phyloP scores from a whole-genome alignment of 192 early-diverging fungal genomes.

The Entophlyctis luteolus region DNA sequence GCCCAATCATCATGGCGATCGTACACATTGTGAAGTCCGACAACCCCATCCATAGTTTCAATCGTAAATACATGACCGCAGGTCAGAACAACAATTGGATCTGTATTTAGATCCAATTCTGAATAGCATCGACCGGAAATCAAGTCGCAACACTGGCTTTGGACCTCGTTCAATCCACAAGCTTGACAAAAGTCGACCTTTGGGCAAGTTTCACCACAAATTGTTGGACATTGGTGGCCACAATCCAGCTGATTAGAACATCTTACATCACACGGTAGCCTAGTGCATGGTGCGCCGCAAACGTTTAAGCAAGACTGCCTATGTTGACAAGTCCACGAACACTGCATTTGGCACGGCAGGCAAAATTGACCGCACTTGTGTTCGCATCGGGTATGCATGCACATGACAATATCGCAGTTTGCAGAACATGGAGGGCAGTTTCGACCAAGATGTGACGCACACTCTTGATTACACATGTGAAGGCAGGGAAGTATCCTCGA shows the following conservation, averaged over 20 bases:
- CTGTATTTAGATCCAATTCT: slow-evolving; percentile 42
- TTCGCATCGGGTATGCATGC: slow-evolving; percentile 40
- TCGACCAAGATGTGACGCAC: background rate
- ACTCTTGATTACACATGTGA: slow-evolving; percentile 30
- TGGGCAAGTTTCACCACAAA: slow-evolving; percentile 39
- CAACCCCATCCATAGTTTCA: slow-evolving; percentile 46
- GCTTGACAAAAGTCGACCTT: slow-evolving; percentile 2
- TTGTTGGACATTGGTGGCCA: slow-evolving; percentile 36
- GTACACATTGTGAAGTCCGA: slow-evolving; percentile 46
- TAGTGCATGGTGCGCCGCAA: slow-evolving; percentile 55
- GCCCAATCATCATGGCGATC: slow-evolving; percentile 7
- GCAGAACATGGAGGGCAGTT: slow-evolving; percentile 44
- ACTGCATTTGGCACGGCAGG: slow-evolving; percentile 41
- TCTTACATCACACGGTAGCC: slow-evolving; percentile 54
- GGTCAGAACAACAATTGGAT: slow-evolving; percentile 41
- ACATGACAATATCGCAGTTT: slow-evolving; percentile 34
- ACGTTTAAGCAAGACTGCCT: slow-evolving; percentile 41
- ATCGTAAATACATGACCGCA: slow-evolving; percentile 57
- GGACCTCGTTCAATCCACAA: slow-evolving; percentile 12
- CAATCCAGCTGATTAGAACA: slow-evolving; percentile 36
- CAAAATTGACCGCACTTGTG: slow-evolving; percentile 37
- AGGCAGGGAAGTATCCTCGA: slow-evolving; percentile 38
- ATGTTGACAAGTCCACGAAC: slow-evolving; percentile 54
- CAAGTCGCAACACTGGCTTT: slow-evolving; percentile 13
- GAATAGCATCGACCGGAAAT: slow-evolving; percentile 25